A percentile compares a stretch with the other conserved stretches of the same genome.
Evolutionary conservation across 2,329 filamentous ascomycete genomes (phyloP).

Genomic region (Neophaeococcomyces aloes): DNA sequence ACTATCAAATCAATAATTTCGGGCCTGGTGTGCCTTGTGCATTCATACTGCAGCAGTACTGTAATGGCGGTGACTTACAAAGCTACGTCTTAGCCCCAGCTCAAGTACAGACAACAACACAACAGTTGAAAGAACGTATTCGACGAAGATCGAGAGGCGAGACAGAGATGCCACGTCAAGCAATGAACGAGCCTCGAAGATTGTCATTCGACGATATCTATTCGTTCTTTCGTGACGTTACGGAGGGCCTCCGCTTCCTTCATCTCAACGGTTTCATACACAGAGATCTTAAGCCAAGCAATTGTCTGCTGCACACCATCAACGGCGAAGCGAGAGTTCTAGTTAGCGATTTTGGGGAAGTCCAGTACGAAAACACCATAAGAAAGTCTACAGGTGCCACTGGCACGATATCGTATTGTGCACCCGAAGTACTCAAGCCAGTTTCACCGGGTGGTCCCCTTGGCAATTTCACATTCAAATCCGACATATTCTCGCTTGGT

Average conservation of each 20-base stretch:
- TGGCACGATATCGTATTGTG: constrained; percentile 94
- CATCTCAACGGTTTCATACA: constrained; percentile 91
- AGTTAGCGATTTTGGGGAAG: constrained; percentile 96
- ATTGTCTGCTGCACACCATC: constrained; percentile 76
- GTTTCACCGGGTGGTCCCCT: constrained; percentile 56
- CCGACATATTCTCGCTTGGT: constrained; percentile 93
- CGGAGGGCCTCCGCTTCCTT: constrained; percentile 78
- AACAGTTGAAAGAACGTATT: constrained; percentile 80
- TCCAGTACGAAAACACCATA: constrained; percentile 69
- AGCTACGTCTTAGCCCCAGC: constrained; percentile 69
- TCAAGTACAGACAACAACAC: constrained; percentile 55
- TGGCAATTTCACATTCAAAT: constrained; percentile 93
- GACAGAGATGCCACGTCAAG: constrained; percentile 49
- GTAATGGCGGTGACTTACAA: constrained; percentile 84
- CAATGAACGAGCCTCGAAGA: constrained; percentile 40
- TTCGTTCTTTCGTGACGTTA: constrained; percentile 91
- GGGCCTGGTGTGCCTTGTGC: constrained; percentile 86
- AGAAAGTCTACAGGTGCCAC: constrained; percentile 89
- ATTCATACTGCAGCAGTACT: constrained; percentile 96
- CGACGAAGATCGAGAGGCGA: constrained; percentile 72
- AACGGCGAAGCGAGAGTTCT: constrained; percentile 64
- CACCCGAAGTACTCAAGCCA: constrained; percentile 75
- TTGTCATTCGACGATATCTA: constrained; percentile 86
- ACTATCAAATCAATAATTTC: constrained; percentile 72
- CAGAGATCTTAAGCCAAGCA: constrained; percentile 88